Conservation (phyloP, 2,329 filamentous ascomycete species). For the Westerdykella ornata region DNA sequence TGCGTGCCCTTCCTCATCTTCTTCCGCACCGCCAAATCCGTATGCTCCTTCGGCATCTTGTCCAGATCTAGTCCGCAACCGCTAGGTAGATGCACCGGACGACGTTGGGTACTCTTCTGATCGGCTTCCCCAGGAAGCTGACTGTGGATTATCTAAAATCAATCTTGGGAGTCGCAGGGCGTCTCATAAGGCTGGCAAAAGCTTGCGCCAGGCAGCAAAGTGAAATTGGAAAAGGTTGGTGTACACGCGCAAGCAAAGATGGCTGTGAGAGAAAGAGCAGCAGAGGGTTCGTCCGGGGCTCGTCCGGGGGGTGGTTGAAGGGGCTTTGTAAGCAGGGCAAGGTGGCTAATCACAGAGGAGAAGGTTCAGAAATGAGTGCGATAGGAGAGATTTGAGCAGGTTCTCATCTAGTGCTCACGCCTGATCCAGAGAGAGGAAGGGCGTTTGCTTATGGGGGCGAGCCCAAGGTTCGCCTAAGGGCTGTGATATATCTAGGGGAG, state of each 20-base stretch:
- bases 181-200: neutral
- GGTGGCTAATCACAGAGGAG: neutral
- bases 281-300: neutral
- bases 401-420: neutral
- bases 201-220: neutral
- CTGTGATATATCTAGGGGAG: no score
- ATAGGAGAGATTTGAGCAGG: neutral
- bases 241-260: neutral
- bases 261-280: neutral
- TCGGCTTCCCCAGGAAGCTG: neutral
- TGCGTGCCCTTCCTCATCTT: slow-evolving; percentile 43
- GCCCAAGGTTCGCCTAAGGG: no score
- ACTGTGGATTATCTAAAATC: neutral
- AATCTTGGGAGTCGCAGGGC: neutral
- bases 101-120: neutral
- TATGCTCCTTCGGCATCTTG: slow-evolving; percentile 35
- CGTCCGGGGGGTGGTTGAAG: neutral
- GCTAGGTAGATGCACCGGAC: slow-evolving; percentile 3
- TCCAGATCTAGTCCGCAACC: slow-evolving; percentile 1
- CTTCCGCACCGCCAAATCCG: slow-evolving; percentile 29
- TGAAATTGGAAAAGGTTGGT: neutral
- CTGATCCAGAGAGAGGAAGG: no score
- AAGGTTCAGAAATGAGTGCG: neutral
- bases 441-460: no score
- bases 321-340: neutral